Evolutionary conservation across 257 asterid species (phyloP), one percentile per base, ranked within the genome.

Genomic region (Lavandula angustifolia): DNA sequence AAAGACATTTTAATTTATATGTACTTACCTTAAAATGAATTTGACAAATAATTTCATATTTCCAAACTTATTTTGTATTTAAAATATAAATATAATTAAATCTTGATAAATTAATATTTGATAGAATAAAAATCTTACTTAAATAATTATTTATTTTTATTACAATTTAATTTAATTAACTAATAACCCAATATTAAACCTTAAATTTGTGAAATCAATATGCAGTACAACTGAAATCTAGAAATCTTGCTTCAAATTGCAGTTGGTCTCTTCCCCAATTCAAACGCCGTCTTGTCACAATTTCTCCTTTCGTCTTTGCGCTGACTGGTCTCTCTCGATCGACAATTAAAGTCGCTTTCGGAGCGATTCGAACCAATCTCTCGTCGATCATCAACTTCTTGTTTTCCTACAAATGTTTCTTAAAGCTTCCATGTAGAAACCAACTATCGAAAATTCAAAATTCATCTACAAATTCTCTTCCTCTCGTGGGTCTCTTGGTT

Each of bases 201-300:
- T n/a, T n/a, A n/a, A n/a, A n/a, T n/a, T n/a, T n/a, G n/a, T n/a
- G n/a, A n/a, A n/a, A n/a, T n/a, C n/a, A n/a, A n/a, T 22, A 22
- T 22, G 2, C 27, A 22, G 27, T 22, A 22, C n/a, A n/a, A n/a
- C n/a, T n/a, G n/a, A 22, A 22, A 22, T 22, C 64, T 37, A 71
- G 6, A 43, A 49, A 34, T 49, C 64, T 40, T 59, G 64, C 60
- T 46, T 68, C 35, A 41, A 16, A 56, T 56, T 14, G 47, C 33
- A 35, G 47, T 56, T 54, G 60, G 60, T 29, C 34, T 14, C 49
- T 11, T 53, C n/a, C 64, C 57, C 56, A 33, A 67, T 68, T 65
- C 54, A 42, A 71, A 73, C 72, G 78, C 13, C 64, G 79, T 59
- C 80, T 78, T 76, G 33, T 50, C 0, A 14, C 62, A 61, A 31